These are phyloP conservation scores for Gracilariopsis chorda DNA, from an alignment of 23 red algal genomes.

Conservation along the genomic window DNA sequence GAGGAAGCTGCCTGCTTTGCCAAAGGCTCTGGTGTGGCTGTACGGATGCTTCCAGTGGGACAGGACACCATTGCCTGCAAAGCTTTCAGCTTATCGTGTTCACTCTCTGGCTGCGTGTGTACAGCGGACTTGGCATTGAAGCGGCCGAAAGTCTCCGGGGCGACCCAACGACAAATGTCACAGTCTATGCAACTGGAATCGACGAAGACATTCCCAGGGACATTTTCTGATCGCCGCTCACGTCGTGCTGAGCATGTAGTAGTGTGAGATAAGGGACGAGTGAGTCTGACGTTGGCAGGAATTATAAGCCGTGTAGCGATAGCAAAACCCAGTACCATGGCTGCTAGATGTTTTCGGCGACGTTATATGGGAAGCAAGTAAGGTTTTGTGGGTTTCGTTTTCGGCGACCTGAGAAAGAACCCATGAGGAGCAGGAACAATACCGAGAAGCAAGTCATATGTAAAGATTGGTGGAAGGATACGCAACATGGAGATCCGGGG, in stretches of 20 bases:
- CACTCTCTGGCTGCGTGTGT: constrained; percentile 49
- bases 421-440: too few relatives aligned
- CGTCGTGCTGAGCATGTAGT: neutral
- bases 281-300: too few relatives aligned
- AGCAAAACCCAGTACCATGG: too few relatives aligned
- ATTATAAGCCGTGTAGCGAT: too few relatives aligned
- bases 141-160: constrained; percentile 55
- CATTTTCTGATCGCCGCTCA: constrained; percentile 55
- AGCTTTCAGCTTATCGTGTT: constrained; percentile 20
- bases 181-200: constrained; percentile 89
- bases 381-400: too few relatives aligned
- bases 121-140: constrained; percentile 50
- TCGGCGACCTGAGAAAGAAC: too few relatives aligned
- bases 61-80: constrained; percentile 73
- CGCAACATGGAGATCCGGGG: too few relatives aligned
- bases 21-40: constrained; percentile 2
- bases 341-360: too few relatives aligned
- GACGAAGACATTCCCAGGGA: constrained; percentile 72
- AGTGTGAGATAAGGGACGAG: too few relatives aligned
- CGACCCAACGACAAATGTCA: constrained; percentile 73
- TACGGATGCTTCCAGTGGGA: constrained; percentile 78
- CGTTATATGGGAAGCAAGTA: too few relatives aligned
- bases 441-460: too few relatives aligned
- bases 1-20: constrained; percentile 9
- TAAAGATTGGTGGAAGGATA: too few relatives aligned